Percentiles rank a stretch among this genome's conserved stretches.
Conservation (phyloP, 192 early-diverging fungal species). For the Geosiphon pyriformis region DNA sequence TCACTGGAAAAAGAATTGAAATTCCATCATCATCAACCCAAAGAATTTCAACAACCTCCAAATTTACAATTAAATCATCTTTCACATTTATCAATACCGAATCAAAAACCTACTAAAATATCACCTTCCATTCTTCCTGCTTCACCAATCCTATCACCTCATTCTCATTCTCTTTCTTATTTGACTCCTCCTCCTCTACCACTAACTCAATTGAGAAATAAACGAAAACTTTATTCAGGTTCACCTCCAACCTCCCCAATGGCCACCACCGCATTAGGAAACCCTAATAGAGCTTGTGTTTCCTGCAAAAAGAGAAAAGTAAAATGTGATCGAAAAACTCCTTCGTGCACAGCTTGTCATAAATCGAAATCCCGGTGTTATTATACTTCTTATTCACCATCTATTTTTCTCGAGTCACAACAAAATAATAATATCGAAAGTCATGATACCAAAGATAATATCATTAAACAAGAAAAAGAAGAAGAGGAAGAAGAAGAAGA, state of each 20-base stretch:
- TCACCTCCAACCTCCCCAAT: not conserved
- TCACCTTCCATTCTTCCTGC: no score
- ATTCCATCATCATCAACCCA: no score
- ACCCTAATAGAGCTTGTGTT: slow-evolving; percentile 17
- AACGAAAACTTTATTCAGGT: no score
- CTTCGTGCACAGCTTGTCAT: slow-evolving; percentile 11
- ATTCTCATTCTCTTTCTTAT: no score
- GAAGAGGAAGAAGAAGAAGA: not conserved
- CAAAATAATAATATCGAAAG: not conserved
- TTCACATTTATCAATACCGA: no score
- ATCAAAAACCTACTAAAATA: no score
- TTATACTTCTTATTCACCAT: slow-evolving; percentile 21
- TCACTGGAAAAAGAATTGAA: no score
- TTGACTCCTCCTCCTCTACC: no score
- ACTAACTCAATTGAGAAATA: no score
- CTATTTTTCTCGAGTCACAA: not conserved
- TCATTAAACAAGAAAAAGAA: not conserved
- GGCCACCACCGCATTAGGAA: not conserved
- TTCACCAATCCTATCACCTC: no score
- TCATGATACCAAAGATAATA: not conserved
- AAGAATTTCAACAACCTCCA: no score
- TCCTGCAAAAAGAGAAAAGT: slow-evolving; percentile 20
- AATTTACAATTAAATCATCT: no score
- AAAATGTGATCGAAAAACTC: slow-evolving; percentile 21
- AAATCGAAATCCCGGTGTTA: slow-evolving; percentile 17